A percentile compares a stretch with the other conserved stretches of the same genome.
Conservation (phyloP, 345 rosid species). For the Ceriops zippeliana region DNA sequence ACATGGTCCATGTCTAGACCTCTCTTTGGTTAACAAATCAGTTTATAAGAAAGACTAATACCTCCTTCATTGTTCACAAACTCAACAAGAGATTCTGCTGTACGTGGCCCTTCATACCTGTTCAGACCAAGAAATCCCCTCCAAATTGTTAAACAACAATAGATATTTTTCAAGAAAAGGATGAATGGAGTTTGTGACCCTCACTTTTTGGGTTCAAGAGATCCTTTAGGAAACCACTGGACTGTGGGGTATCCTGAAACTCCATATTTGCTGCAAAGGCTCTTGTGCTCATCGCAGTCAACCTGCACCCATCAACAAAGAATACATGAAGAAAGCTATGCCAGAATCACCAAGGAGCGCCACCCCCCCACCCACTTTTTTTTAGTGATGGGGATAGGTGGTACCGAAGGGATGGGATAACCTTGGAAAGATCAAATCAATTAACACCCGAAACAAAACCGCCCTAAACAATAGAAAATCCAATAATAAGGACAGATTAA, state of each 20-base stretch:
- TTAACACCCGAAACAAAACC: too few species aligned
- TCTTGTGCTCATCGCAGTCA: slow-evolving; percentile 98
- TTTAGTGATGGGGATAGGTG: too few species aligned
- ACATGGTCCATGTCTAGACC: too few species aligned
- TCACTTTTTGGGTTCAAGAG: slow-evolving; percentile 90
- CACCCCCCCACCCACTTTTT: too few species aligned
- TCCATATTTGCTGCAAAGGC: slow-evolving; percentile 77
- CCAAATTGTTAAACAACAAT: too few species aligned
- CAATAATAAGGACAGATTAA: not conserved
- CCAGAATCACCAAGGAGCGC: not conserved
- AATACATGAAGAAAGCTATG: not conserved
- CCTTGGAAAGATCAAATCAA: too few species aligned
- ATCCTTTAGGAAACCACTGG: slow-evolving; percentile 96
- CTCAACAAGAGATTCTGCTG: slow-evolving; percentile 78
- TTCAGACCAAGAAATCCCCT: not conserved
- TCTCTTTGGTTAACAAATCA: not conserved
- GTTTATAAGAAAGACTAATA: slow-evolving; percentile 16
- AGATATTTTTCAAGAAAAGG: too few species aligned
- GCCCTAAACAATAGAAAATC: not conserved
- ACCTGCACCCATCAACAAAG: slow-evolving; percentile 51
- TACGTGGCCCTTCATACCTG: slow-evolving; percentile 92
- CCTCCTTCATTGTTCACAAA: slow-evolving; percentile 95
- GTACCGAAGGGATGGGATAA: too few species aligned
- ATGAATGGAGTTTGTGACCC: slow-evolving; percentile 11
- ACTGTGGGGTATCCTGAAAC: slow-evolving; percentile 95